Percentiles rank a stretch among this genome's conserved stretches.
phyloP scores from a whole-genome alignment of 495 filamentous ascomycete genomes.

The Lepidopterella palustris region DNA sequence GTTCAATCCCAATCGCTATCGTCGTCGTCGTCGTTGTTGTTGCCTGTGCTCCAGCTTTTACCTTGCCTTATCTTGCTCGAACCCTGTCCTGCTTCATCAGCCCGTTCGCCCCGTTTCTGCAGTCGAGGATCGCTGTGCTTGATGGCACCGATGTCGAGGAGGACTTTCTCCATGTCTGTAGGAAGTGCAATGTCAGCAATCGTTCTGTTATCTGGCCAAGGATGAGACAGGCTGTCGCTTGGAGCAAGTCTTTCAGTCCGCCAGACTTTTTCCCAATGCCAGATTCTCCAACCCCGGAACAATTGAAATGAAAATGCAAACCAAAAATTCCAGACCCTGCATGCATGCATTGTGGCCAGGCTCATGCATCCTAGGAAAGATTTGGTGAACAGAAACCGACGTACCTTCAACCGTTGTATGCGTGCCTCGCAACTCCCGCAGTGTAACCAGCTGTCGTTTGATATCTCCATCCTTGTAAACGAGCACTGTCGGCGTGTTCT shows the following conservation, averaged over 20 bases:
- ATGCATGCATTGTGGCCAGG: too few relatives aligned
- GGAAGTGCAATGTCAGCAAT: constrained; percentile 15
- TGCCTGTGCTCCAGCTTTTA: constrained; percentile 2
- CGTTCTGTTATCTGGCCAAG: not conserved
- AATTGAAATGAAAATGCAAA: too few relatives aligned
- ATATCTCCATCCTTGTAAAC: constrained; percentile 91
- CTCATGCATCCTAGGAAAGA: not conserved
- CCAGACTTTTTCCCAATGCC: not conserved
- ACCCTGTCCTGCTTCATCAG: constrained; percentile 49
- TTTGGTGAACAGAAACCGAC: constrained; percentile 9
- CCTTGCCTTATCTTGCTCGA: constrained; percentile 42
- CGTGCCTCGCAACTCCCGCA: constrained; percentile 68
- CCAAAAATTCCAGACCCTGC: too few relatives aligned
- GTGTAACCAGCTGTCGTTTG: constrained; percentile 75
- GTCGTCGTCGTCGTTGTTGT: constrained; percentile 19
- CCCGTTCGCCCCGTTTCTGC: constrained; percentile 53
- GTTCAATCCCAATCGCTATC: constrained; percentile 39
- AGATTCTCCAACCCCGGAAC: not conserved
- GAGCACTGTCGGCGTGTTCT: constrained; percentile 89
- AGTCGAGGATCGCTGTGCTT: constrained; percentile 69
- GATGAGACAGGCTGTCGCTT: constrained; percentile 1
- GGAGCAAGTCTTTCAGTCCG: not conserved
- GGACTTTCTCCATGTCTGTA: constrained; percentile 61
- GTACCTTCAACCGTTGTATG: constrained; percentile 59
- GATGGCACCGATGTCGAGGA: constrained; percentile 77